A percentile compares a stretch with the other conserved stretches of the same genome.
Evolutionary conservation across 345 rosid species (phyloP).

Genomic region (Gossypium rotundifolium): DNA sequence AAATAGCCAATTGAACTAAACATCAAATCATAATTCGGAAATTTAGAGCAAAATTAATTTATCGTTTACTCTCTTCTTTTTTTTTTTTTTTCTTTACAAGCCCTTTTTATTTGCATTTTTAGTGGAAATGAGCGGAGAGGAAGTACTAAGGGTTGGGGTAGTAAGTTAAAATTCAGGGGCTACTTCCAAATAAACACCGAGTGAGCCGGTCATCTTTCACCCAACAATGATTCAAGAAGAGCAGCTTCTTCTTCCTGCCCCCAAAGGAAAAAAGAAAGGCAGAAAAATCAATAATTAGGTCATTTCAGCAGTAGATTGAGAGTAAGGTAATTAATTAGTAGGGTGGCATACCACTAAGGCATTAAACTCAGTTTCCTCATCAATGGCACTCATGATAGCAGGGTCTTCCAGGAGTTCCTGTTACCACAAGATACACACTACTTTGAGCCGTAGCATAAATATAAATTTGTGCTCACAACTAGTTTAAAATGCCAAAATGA

Average conservation of each 20-base stretch:
- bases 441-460: neutral
- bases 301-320: conserved; percentile 9
- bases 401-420: conserved; percentile 93
- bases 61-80: neutral
- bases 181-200: neutral
- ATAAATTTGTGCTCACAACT: no score
- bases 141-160: neutral
- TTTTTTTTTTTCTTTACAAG: neutral
- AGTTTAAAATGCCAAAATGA: no score
- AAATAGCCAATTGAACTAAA: neutral
- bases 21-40: neutral
- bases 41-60: neutral
- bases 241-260: conserved; percentile 89
- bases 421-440: conserved; percentile 7
- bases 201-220: conserved; percentile 38
- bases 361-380: conserved; percentile 87
- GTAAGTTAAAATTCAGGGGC: neutral
- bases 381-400: conserved; percentile 63
- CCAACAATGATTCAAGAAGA: conserved; percentile 70
- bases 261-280: neutral
- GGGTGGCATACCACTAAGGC: conserved; percentile 70
- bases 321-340: neutral
- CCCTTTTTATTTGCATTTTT: neutral
- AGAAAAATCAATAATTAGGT: neutral
- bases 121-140: neutral